Conservation (phyloP, 495 filamentous ascomycete genomes). For the Pyrenopolyporus hunteri region DNA sequence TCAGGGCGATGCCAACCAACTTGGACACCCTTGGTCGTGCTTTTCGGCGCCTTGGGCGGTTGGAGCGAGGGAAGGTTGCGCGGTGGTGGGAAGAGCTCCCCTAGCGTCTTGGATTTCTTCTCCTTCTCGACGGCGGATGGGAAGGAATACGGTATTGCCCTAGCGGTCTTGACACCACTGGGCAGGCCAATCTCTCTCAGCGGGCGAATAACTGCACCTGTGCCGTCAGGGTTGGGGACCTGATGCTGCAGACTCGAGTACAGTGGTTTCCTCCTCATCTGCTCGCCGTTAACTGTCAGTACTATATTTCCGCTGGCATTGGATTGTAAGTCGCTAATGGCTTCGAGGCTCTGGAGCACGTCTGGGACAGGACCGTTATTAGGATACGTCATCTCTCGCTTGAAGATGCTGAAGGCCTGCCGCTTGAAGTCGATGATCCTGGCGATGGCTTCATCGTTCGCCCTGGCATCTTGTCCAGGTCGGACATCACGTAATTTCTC, state of each 20-base stretch:
- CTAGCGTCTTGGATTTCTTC: constrained; percentile 67
- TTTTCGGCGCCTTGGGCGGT: constrained; percentile 72
- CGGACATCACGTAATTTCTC: constrained; percentile 45
- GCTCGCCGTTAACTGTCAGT: constrained; percentile 73
- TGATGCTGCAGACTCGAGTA: constrained; percentile 79
- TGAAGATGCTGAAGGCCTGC: constrained; percentile 49
- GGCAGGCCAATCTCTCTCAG: constrained; percentile 72
- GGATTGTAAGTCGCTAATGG: constrained; percentile 32
- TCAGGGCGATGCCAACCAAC: constrained; percentile 69
- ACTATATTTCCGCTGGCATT: constrained; percentile 59
- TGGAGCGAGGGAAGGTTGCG: constrained; percentile 67
- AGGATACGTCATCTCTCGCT: constrained; percentile 50
- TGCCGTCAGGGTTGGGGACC: constrained; percentile 47
- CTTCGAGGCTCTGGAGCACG: constrained; percentile 28
- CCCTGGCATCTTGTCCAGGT: constrained; percentile 26
- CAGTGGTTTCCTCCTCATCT: constrained; percentile 74
- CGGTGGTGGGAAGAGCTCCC: constrained; percentile 80
- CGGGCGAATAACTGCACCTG: constrained; percentile 43
- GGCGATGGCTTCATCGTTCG: constrained; percentile 44
- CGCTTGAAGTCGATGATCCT: constrained; percentile 50
- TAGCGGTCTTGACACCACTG: constrained; percentile 72
- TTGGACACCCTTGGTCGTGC: constrained; percentile 63
- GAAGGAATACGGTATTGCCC: constrained; percentile 61
- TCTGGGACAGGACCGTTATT: constrained; percentile 17
- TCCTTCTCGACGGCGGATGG: constrained; percentile 46